These are phyloP conservation scores for Suillus decipiens DNA, from an alignment of 768 basidiomycete genomes.

Conservation along the genomic window DNA sequence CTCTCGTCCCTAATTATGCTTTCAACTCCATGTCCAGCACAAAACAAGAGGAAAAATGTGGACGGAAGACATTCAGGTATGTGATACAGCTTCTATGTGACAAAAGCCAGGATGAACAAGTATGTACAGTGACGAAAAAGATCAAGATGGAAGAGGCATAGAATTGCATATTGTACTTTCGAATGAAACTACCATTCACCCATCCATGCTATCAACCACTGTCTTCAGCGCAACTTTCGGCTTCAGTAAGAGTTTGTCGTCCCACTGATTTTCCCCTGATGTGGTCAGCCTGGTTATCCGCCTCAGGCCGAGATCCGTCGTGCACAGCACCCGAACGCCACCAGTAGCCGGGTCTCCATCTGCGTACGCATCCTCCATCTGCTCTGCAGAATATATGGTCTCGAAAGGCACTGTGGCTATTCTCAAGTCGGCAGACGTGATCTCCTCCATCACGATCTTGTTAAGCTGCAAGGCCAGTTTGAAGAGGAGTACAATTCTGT, in stretches of 20 bases:
- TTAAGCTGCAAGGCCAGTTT: slow-evolving; percentile 44
- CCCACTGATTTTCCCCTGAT: slow-evolving; percentile 34
- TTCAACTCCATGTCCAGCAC: background rate
- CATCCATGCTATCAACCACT: slow-evolving; percentile 35
- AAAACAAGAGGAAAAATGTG: slow-evolving; percentile 6
- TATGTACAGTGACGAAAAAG: slow-evolving; percentile 6
- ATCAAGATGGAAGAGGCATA: slow-evolving; percentile 11
- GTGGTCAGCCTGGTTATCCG: slow-evolving; percentile 29
- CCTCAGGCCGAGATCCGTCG: slow-evolving; percentile 39
- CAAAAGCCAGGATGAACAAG: background rate
- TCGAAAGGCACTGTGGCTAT: slow-evolving; percentile 23
- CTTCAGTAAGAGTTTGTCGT: slow-evolving; percentile 35
- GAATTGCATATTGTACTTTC: background rate
- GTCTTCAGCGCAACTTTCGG: slow-evolving; percentile 42
- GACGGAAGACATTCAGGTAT: background rate
- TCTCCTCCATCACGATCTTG: slow-evolving; percentile 34
- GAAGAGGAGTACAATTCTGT: slow-evolving; percentile 39
- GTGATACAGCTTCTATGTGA: background rate
- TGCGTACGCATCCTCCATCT: slow-evolving; percentile 36
- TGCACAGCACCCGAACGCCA: slow-evolving; percentile 32
- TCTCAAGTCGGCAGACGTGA: slow-evolving; percentile 35
- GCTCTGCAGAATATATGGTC: slow-evolving; percentile 22
- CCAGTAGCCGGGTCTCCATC: slow-evolving; percentile 19
- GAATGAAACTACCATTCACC: slow-evolving; percentile 16
- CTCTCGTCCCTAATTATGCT: background rate